These are phyloP conservation scores for Turnera subulata DNA, from an alignment of 345 rosid species.

Conservation along the genomic window DNA sequence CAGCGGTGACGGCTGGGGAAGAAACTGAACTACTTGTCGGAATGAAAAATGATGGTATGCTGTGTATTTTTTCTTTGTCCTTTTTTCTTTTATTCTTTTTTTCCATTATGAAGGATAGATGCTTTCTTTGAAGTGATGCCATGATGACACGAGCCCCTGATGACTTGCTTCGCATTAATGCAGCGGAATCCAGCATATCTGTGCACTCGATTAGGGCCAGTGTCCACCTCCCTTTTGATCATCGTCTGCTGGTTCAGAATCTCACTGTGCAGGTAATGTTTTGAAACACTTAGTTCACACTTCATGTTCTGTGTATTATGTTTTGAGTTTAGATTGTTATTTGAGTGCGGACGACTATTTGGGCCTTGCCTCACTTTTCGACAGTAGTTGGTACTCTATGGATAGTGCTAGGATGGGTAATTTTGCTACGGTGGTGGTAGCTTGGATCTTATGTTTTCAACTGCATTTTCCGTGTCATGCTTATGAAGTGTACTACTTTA, in stretches of 20 bases:
- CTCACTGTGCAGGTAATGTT: constrained; percentile 78
- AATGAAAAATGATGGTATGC: constrained; percentile 76
- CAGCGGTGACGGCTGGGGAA: constrained; percentile 75
- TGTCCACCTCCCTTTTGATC: constrained; percentile 81
- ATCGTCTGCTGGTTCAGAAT: constrained; percentile 65
- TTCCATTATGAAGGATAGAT: too few species aligned
- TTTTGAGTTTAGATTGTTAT: neutral
- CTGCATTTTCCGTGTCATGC: too few species aligned
- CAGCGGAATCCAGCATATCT: constrained; percentile 60
- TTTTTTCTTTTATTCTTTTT: neutral
- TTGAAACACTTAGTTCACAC: too few species aligned
- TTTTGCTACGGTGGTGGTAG: too few species aligned
- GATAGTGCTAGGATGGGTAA: too few species aligned
- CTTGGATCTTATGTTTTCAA: too few species aligned
- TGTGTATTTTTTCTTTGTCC: neutral
- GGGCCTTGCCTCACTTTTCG: too few species aligned
- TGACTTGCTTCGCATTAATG: constrained; percentile 19
- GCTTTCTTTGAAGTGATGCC: neutral
- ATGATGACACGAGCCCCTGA: too few species aligned
- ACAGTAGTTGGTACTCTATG: too few species aligned
- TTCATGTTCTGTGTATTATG: neutral
- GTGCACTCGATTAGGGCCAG: constrained; percentile 70
- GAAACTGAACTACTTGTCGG: constrained; percentile 84
- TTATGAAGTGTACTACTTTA: too few species aligned
- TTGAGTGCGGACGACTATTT: too few species aligned